These are phyloP conservation scores for Boletus tomentosulus DNA, from an alignment of 768 basidiomycete species.

Conservation along the genomic window DNA sequence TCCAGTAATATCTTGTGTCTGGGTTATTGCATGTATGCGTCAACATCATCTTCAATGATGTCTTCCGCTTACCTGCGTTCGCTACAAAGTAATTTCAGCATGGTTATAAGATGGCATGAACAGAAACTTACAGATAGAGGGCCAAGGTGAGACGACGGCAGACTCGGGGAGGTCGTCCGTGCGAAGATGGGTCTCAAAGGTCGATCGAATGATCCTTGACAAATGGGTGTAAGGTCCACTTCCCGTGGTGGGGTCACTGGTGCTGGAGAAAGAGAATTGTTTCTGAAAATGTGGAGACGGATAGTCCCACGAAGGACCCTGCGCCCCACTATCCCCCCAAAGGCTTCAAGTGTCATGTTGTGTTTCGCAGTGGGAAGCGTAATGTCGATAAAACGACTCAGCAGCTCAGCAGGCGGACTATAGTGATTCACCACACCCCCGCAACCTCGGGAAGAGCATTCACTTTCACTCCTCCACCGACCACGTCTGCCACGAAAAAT, in stretches of 20 bases:
- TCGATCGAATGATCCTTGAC: constrained; percentile 42
- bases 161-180: constrained; percentile 19
- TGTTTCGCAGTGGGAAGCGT: constrained; percentile 31
- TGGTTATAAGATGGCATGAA: not conserved
- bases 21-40: not conserved
- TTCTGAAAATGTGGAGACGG: constrained; percentile 33
- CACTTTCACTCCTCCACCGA: constrained; percentile 40
- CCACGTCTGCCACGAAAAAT: constrained; percentile 35
- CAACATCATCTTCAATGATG: constrained; percentile 19
- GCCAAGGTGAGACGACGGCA: constrained; percentile 37
- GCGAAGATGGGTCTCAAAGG: constrained; percentile 31
- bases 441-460: constrained; percentile 45
- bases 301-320: constrained; percentile 32
- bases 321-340: constrained; percentile 32
- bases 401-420: too few relatives aligned
- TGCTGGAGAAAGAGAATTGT: constrained; percentile 34
- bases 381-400: too few relatives aligned
- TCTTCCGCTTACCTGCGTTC: constrained; percentile 21
- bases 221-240: constrained; percentile 37
- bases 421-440: constrained; percentile 25
- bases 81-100: constrained; percentile 12
- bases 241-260: constrained; percentile 39
- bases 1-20: constrained; percentile 46
- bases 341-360: constrained; percentile 40
- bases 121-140: constrained; percentile 13